phyloP scores from a whole-genome alignment of 805 yeast species.

The Ogataea minuta region DNA sequence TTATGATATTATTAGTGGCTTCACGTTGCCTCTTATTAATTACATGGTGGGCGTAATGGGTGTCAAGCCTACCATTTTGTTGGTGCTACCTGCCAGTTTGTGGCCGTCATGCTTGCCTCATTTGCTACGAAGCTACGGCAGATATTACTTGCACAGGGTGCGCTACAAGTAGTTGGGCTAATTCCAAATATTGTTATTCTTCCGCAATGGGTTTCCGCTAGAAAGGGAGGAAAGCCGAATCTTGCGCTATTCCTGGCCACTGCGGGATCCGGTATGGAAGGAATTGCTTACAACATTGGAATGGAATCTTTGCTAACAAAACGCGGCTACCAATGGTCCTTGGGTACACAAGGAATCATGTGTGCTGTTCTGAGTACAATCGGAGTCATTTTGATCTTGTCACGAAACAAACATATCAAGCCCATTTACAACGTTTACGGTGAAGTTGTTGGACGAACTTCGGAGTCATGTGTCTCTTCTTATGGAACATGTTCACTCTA shows the following conservation, averaged over 20 bases:
- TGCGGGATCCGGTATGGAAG: slow-evolving; percentile 55
- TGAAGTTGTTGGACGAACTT: slow-evolving; percentile 35
- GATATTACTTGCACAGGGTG: slow-evolving; percentile 65
- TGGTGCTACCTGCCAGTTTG: slow-evolving; percentile 54
- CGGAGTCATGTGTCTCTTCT: slow-evolving; percentile 33
- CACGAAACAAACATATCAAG: slow-evolving; percentile 38
- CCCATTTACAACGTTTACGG: slow-evolving; percentile 43
- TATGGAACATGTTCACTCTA: slow-evolving; percentile 48
- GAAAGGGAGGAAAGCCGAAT: slow-evolving; percentile 50
- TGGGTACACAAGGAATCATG: slow-evolving; percentile 45
- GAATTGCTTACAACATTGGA: slow-evolving; percentile 47
- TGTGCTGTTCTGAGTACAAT: slow-evolving; percentile 35
- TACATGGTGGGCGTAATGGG: slow-evolving; percentile 44
- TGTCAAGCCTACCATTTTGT: slow-evolving; percentile 36
- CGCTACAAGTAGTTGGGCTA: slow-evolving; percentile 56
- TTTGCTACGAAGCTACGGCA: slow-evolving; percentile 63
- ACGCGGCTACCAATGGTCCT: slow-evolving; percentile 46
- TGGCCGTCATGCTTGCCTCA: slow-evolving; percentile 59
- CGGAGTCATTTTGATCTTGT: slow-evolving; percentile 36
- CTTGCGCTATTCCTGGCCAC: slow-evolving; percentile 47
- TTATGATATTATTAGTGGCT: slow-evolving; percentile 67
- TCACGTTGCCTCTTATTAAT: slow-evolving; percentile 55
- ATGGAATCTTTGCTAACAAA: slow-evolving; percentile 43
- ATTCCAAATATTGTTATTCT: slow-evolving; percentile 58
- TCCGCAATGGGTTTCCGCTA: slow-evolving; percentile 62